phyloP scores from a whole-genome alignment of 2,329 filamentous ascomycete species.

The Scedosporium boydii region DNA sequence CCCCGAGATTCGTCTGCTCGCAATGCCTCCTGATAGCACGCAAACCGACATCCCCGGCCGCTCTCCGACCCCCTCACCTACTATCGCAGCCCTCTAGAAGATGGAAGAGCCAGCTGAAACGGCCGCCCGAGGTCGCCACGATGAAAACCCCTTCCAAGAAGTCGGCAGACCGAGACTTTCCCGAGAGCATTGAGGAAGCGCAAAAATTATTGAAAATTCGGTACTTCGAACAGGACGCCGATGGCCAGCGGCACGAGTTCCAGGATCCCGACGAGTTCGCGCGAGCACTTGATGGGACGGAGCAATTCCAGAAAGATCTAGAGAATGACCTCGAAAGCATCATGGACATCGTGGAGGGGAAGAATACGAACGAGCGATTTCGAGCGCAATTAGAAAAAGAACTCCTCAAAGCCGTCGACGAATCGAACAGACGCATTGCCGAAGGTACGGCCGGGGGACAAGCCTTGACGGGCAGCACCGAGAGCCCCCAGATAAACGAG shows the following conservation, averaged over 20 bases:
- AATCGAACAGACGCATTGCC: conserved; percentile 14
- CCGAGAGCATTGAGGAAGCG: conserved; percentile 2
- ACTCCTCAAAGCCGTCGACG: conserved; percentile 9
- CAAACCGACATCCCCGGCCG: not conserved
- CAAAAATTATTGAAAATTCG: conserved; percentile 8
- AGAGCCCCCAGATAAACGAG: conserved; percentile 25
- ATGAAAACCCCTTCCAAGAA: not conserved
- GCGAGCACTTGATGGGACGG: conserved; percentile 23
- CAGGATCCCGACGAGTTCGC: conserved; percentile 29
- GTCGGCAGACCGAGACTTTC: not conserved
- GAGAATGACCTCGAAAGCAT: conserved; percentile 12
- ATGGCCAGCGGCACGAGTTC: conserved; percentile 28
- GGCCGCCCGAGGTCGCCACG: not conserved
- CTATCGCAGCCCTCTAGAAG: not conserved
- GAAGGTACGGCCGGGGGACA: conserved; percentile 14
- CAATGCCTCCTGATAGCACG: conserved; percentile 4
- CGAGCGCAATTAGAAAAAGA: not conserved
- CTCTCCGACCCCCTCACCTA: not conserved
- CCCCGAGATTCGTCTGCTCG: conserved; percentile 2
- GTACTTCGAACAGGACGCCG: conserved; percentile 33
- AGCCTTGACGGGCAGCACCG: conserved; percentile 10
- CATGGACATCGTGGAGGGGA: conserved; percentile 2
- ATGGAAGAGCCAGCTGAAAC: conserved; percentile 1
- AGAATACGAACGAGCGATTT: not conserved
- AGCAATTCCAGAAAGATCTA: conserved; percentile 18